Evolutionary conservation across 2,329 filamentous ascomycete genomes (phyloP).

Genomic region (Trichoderma sp.): DNA sequence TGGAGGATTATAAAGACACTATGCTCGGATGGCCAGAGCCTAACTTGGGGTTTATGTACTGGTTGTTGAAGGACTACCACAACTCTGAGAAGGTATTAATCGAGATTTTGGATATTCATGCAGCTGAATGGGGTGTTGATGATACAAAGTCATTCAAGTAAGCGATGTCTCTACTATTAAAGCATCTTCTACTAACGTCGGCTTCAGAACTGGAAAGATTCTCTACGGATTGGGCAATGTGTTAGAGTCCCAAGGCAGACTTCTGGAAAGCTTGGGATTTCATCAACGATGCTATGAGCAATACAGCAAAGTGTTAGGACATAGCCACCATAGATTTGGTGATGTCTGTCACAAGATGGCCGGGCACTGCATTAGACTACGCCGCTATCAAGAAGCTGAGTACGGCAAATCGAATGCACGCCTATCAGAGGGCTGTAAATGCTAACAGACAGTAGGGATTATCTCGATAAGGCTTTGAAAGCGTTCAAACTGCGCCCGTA

Average conservation of each 20-base stretch:
- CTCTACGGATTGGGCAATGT: not conserved
- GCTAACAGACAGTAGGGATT: not conserved
- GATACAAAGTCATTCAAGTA: constrained; percentile 12
- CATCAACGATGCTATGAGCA: constrained; percentile 5
- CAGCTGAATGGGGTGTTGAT: not conserved
- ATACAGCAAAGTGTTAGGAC: not conserved
- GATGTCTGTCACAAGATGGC: constrained; percentile 5
- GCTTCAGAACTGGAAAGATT: not conserved
- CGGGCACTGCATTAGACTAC: not conserved
- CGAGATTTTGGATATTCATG: constrained; percentile 1
- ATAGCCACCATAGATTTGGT: constrained; percentile 1
- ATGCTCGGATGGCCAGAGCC: constrained; percentile 7
- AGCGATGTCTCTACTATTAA: not conserved
- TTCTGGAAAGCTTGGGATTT: not conserved
- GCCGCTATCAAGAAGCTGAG: not conserved
- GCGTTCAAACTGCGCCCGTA: not conserved
- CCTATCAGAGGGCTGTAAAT: not conserved
- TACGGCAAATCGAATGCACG: not conserved
- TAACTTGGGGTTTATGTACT: constrained; percentile 2
- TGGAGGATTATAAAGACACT: not conserved
- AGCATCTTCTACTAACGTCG: not conserved
- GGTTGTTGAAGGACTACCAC: not conserved
- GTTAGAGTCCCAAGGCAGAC: not conserved
- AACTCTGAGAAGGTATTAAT: not conserved
- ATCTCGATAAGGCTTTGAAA: not conserved